Base-by-base conservation (phyloP, 306 rosid species). In the Delonix regia region DNA sequence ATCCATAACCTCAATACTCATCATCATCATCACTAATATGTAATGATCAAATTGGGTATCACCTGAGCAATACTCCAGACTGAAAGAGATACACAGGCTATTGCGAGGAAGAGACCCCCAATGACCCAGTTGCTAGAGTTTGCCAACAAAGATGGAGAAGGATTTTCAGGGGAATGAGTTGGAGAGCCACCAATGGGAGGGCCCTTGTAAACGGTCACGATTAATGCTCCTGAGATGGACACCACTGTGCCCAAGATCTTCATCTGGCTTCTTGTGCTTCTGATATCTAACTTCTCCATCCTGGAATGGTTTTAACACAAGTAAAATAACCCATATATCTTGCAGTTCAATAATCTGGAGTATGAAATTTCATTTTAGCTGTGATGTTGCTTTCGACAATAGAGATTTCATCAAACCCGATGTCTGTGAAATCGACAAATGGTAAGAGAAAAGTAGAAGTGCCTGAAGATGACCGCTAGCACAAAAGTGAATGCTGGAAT, bases 21-120 rank as follows among this genome's bases (percentile, higher is more conserved):
- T 28, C 21, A 27, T 27, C 9, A 44, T 34, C 57, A 33, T 52
- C 24, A 48, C 49, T 51, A 3, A 48, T 71, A 73, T 28, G 14
- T 34, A 74, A 56, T 51, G 42, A 41, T 61, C 7, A 67, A 48
- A 30, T 22, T 9, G 65, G 21, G 51, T 36, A 39, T 81, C 48
- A 84, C 94, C 91, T 86, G 89, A 81, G 85, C 82, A 60, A 77
- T 91, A 49, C 27, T 86, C 89, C 88, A 91, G 41, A 71, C 21
- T 22, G 91, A 72, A 55, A 85, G 59, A 61, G 85, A 81, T 44
- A 85, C 8, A 82, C 69, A 16, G 60, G 94, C 91, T 47, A 38
- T 53, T 51, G 80, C 83, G 66, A 91, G 84, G 41, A 89, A 86
- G 79, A 78, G 78, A 55, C 83, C 87, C 67, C 97, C 94, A 69